Conservation (phyloP, 345 rosid species). For the Physaria fendleri region DNA sequence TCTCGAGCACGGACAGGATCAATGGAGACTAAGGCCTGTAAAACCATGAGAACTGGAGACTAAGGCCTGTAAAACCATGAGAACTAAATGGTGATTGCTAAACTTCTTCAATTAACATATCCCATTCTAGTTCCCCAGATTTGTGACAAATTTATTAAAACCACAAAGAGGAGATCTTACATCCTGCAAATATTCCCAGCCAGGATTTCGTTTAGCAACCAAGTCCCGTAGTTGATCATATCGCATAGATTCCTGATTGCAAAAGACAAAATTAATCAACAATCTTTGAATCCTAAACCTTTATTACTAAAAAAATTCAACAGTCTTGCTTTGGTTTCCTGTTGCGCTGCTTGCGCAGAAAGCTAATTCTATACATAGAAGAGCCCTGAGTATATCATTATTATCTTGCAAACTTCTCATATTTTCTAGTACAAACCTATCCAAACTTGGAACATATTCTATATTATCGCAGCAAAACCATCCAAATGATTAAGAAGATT, state of each 20-base stretch:
- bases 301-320: neutral
- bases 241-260: slow-evolving; percentile 67
- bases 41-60: slow-evolving; percentile 34
- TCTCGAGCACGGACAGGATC: slow-evolving; percentile 84
- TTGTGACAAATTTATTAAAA: neutral
- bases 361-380: neutral
- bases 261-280: slow-evolving; percentile 19
- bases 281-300: neutral
- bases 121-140: neutral
- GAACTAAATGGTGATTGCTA: slow-evolving; percentile 7
- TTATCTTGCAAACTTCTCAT: neutral
- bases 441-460: neutral
- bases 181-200: slow-evolving; percentile 92
- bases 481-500: neutral
- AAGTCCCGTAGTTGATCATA: slow-evolving; percentile 81
- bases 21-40: slow-evolving; percentile 68
- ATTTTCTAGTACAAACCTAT: neutral
- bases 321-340: neutral
- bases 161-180: slow-evolving; percentile 36
- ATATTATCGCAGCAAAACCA: neutral
- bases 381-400: neutral
- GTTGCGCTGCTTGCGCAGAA: neutral
- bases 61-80: slow-evolving; percentile 51
- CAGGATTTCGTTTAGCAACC: slow-evolving; percentile 78
- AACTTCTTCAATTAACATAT: neutral